Percentiles rank a stretch among this genome's conserved stretches.
Conservation (phyloP, 352 stramenopile species). For the Phytophthora hybrid region DNA sequence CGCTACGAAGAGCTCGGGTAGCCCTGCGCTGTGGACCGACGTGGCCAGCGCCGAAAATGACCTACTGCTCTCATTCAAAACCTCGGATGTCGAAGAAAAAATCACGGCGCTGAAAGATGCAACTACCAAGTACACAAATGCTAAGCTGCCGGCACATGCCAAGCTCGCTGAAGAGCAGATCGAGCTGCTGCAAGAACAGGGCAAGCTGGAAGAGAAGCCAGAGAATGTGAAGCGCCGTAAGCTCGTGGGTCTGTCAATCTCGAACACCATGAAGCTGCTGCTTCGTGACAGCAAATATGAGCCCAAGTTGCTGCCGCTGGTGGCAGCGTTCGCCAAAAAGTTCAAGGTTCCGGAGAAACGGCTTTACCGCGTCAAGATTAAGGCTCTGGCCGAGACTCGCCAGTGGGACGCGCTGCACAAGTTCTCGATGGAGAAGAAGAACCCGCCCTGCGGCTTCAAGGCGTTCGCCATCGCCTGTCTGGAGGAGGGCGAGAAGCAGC, state of each 20-base stretch:
- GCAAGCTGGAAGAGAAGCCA: conserved; percentile 80
- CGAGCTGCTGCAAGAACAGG: conserved; percentile 89
- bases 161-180: conserved; percentile 90
- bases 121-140: conserved; percentile 66
- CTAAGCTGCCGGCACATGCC: conserved; percentile 66
- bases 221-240: conserved; percentile 85
- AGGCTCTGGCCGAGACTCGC: conserved; percentile 81
- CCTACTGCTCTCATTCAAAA: conserved; percentile 76
- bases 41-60: conserved; percentile 76
- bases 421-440: conserved; percentile 90
- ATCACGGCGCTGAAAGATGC: conserved; percentile 72
- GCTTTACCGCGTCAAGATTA: conserved; percentile 93
- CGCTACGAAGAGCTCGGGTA: conserved; percentile 68
- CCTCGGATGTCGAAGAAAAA: conserved; percentile 72
- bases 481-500: conserved; percentile 77
- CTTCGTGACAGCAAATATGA: conserved; percentile 85
- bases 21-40: conserved; percentile 71
- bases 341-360: conserved; percentile 93
- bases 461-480: conserved; percentile 85
- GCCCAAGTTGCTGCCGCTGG: conserved; percentile 76
- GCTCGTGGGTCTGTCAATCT: conserved; percentile 87
- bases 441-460: conserved; percentile 85
- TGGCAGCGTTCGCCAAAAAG: conserved; percentile 81
- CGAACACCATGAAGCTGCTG: conserved; percentile 87
- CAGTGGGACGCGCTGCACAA: conserved; percentile 92